phyloP scores from a whole-genome alignment of 352 stramenopile genomes.

The Phytophthora pistaciae region DNA sequence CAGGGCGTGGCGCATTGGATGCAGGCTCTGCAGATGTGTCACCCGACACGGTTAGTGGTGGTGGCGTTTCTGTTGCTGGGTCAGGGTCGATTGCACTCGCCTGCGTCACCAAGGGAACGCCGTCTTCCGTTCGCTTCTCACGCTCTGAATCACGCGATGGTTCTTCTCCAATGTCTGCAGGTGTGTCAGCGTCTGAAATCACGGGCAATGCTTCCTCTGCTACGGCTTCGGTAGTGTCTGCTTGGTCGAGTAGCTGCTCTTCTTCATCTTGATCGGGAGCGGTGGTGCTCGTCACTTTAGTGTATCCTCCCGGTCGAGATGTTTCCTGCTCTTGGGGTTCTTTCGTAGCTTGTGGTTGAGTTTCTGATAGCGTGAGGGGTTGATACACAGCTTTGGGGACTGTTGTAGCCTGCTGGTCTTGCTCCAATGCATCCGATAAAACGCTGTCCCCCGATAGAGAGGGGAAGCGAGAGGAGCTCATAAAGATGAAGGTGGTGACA shows the following conservation, averaged over 20 bases:
- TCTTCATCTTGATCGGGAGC: conserved; percentile 15
- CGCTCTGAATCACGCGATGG: not conserved
- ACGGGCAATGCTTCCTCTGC: not conserved
- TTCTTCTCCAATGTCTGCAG: not conserved
- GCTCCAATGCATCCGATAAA: conserved; percentile 47
- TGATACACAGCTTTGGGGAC: conserved; percentile 25
- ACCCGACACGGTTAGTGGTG: not conserved
- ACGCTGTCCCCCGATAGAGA: conserved; percentile 39
- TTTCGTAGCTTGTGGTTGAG: conserved; percentile 5
- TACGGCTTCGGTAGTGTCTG: conserved; percentile 2
- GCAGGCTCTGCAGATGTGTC: not conserved
- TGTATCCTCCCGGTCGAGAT: conserved; percentile 18
- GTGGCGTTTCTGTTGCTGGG: not conserved
- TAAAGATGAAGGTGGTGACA: conserved; percentile 63
- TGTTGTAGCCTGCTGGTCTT: conserved; percentile 19
- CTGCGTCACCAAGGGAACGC: not conserved
- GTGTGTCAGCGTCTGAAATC: not conserved
- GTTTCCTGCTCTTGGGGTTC: conserved; percentile 11
- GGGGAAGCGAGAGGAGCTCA: conserved; percentile 60
- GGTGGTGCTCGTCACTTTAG: conserved; percentile 29
- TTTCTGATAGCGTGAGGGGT: not conserved
- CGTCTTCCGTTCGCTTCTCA: not conserved
- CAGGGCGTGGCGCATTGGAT: not conserved
- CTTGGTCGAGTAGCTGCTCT: not conserved
- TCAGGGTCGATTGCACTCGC: not conserved